These are phyloP conservation scores for Yamadazyma pseudoaaseri DNA, from an alignment of 1,139 yeast species.

Conservation along the genomic window DNA sequence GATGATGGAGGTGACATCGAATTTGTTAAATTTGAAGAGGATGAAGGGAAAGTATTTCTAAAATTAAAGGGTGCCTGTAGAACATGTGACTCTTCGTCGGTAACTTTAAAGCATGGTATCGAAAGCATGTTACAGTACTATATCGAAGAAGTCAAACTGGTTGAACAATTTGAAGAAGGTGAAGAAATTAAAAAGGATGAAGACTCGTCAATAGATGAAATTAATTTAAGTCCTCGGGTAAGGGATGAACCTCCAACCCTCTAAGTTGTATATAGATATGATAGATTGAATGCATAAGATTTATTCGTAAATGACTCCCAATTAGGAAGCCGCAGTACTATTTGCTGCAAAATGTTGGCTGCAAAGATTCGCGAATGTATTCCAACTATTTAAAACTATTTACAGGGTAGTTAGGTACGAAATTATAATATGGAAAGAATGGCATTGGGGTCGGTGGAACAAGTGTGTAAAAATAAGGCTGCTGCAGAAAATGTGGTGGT, in stretches of 20 bases:
- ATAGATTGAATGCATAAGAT: slow-evolving; percentile 1
- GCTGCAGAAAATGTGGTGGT: slow-evolving; percentile 6
- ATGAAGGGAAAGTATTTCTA: slow-evolving; percentile 63
- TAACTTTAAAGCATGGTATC: slow-evolving; percentile 75
- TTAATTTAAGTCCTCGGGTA: slow-evolving; percentile 30
- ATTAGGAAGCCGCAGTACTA: neutral
- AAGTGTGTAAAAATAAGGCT: slow-evolving; percentile 7
- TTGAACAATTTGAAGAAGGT: slow-evolving; percentile 54
- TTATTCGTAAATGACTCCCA: neutral
- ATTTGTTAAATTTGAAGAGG: slow-evolving; percentile 62
- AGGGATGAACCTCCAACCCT: slow-evolving; percentile 45
- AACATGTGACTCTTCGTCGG: slow-evolving; percentile 73
- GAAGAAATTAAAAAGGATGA: slow-evolving; percentile 5
- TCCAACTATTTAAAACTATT: slow-evolving; percentile 7
- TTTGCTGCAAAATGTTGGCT: slow-evolving; percentile 5
- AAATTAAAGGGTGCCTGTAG: slow-evolving; percentile 77
- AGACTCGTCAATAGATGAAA: slow-evolving; percentile 1
- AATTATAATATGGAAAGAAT: slow-evolving; percentile 10
- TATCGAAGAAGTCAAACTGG: slow-evolving; percentile 73
- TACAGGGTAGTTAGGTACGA: slow-evolving; percentile 11
- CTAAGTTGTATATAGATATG: slow-evolving; percentile 17
- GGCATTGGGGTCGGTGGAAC: slow-evolving; percentile 7
- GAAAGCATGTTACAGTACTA: slow-evolving; percentile 80
- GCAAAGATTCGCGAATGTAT: slow-evolving; percentile 3
- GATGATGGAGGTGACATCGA: slow-evolving; percentile 87